Evolutionary conservation across 176 grass and related monocot species (phyloP), one percentile per base, ranked within the genome.

Genomic region (Ensete glaucum): DNA sequence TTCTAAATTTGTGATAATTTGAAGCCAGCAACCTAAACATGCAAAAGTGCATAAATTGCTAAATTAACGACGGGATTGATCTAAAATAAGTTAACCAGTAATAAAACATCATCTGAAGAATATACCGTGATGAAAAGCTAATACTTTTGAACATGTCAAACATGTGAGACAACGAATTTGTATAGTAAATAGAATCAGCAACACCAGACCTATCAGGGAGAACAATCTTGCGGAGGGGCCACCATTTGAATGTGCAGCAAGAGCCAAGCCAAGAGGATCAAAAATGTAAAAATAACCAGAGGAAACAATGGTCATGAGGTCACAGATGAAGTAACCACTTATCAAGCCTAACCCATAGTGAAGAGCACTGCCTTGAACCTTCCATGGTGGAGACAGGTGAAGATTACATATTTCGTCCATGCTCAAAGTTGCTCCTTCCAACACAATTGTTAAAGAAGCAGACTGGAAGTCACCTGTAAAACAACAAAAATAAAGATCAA

Each of bases 341-440:
- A 97, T 72, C 86, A 97, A 83, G 85, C 93, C 93, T 54, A 92
- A 64, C n/a, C 93, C 93, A 79, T 93, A 97, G 62, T 90, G 88
- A 62, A 97, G 85, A 77, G 82, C 81, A 66, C 67, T 88, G 63
- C 93, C 93, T 83, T 86, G 87, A 73, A 93, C n/a, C 84, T 92
- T 97, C 93, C 93, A 97, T 17, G 93, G 90, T 54, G 93, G 93
- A 63, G 90, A 80, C 80, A 88, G 81, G 73, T 97, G 93, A 59
- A 97, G 82, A 64, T 84, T 82, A 77, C 90, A 97, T 74, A 97
- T 58, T 88, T 97, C 93, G 81, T 97, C 93, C 63, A 81, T 84
- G 71, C 57, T 90, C 82, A 97, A 76, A 52, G 83, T 67, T 9
- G 85, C 83, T 88, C 93, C 93, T 90, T 97, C 93, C 77, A 97